Base-by-base conservation (phyloP, 2,329 filamentous ascomycete genomes). In the Volutella citrinella region DNA sequence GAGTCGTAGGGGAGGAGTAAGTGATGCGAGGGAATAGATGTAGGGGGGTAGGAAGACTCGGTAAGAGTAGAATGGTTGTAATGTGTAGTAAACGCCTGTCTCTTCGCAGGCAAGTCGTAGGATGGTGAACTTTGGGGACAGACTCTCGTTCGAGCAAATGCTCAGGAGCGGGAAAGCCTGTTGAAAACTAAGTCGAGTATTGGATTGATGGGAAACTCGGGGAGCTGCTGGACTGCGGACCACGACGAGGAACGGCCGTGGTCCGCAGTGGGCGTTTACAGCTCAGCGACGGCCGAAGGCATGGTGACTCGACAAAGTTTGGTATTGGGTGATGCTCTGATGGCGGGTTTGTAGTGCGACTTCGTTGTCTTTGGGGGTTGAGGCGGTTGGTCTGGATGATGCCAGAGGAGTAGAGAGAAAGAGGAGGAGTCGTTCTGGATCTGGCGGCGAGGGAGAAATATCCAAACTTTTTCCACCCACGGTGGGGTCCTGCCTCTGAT, bases 231-330 rank as follows among this genome's bases (percentile, higher is more conserved):
- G 84, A 87, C 86, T 89, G 78, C 81, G 77, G 76, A 77, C 78
- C 77, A 74, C 45, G 57, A 49, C 54, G 41, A 63, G 61, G 57
- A 52, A 34, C 38, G 60, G 60, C 60, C 65, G 65, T 59, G 68
- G 72, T 78, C 80, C 82, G 82, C 80, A 89, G 84, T 82, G 81
- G 80, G 77, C 69, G 78, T 87, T 90, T 89, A 94, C 84, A 91
- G 86, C 84, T 84, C 83, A 86, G 80, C 82, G 82, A 84, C 72
- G 74, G 82, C 80, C 81, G 74, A 79, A 78, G 78, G 79, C 77
- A 81, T 82, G 63, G 49, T 68, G 56, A 73, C 72, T 84, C 80
- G 82, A 85, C 81, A 73, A 82, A 83, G 81, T 79, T 76, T 58
- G 49, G 45, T 57, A 51, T 48, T 57, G 48, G 58, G 47, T 50